phyloP scores from a whole-genome alignment of 2,329 filamentous ascomycete genomes.

The Arthrobotrys conoides region DNA sequence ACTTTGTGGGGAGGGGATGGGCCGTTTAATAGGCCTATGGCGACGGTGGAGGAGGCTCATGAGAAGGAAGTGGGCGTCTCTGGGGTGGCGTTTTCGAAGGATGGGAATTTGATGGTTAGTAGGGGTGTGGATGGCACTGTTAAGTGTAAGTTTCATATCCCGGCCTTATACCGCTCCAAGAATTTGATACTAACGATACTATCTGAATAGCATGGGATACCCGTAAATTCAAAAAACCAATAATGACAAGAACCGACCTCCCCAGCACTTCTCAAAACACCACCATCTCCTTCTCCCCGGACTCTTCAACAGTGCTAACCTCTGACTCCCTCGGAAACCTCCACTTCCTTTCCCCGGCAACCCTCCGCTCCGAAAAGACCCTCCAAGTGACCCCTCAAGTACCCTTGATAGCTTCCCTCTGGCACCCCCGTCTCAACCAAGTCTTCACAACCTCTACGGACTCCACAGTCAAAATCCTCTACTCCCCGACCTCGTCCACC shows the following conservation, averaged over 20 bases:
- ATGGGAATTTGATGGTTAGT: slow-evolving; percentile 91
- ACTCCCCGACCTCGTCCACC: slow-evolving; percentile 84
- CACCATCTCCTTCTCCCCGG: slow-evolving; percentile 91
- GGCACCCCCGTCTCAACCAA: slow-evolving; percentile 96
- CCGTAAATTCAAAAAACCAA: slow-evolving; percentile 90
- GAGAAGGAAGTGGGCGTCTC: slow-evolving; percentile 88
- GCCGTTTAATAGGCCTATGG: slow-evolving; percentile 84
- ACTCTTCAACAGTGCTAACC: slow-evolving; percentile 85
- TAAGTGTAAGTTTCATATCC: slow-evolving; percentile 71
- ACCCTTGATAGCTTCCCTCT: slow-evolving; percentile 85
- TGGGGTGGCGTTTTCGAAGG: slow-evolving; percentile 88
- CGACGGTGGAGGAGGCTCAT: slow-evolving; percentile 88
- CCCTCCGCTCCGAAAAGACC: slow-evolving; percentile 84
- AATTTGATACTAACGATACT: slow-evolving; percentile 23
- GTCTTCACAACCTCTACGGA: slow-evolving; percentile 95
- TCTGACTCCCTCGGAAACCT: slow-evolving; percentile 88
- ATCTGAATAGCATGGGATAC: slow-evolving; percentile 81
- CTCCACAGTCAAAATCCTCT: slow-evolving; percentile 88
- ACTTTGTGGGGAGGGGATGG: slow-evolving; percentile 89
- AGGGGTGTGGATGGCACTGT: slow-evolving; percentile 86
- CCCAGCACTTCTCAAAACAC: slow-evolving; percentile 86
- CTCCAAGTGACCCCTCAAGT: slow-evolving; percentile 90
- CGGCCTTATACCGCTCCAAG: neutral
- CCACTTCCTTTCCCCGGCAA: slow-evolving; percentile 93
- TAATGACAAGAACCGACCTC: slow-evolving; percentile 82